phyloP scores from a whole-genome alignment of 345 rosid species.

The Mangifera indica region DNA sequence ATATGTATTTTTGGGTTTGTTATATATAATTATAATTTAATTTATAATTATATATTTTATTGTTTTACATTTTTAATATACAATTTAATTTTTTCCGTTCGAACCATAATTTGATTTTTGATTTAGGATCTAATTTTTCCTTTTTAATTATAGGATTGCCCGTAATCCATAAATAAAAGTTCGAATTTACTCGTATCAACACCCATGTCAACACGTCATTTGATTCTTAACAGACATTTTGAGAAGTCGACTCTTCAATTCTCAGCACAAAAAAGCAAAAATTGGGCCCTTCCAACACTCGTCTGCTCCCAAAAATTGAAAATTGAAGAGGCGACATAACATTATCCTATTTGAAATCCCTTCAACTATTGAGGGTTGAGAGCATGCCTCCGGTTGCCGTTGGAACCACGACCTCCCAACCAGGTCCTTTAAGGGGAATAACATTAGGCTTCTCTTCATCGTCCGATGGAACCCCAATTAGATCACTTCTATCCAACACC shows the following conservation, averaged over 20 bases:
- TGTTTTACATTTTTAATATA: too few relatives aligned
- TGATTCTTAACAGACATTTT: not conserved
- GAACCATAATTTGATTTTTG: too few relatives aligned
- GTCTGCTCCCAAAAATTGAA: not conserved
- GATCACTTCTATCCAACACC: conserved; percentile 75
- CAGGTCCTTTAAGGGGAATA: conserved; percentile 80
- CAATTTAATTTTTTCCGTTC: too few relatives aligned
- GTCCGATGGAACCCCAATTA: conserved; percentile 31
- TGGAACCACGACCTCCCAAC: conserved; percentile 96
- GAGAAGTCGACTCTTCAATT: not conserved
- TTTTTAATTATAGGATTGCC: too few relatives aligned
- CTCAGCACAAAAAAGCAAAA: not conserved
- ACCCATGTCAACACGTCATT: too few relatives aligned
- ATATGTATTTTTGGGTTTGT: too few relatives aligned
- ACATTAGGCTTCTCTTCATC: conserved; percentile 24
- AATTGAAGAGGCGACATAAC: not conserved
- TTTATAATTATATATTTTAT: too few relatives aligned
- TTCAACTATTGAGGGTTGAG: conserved; percentile 72
- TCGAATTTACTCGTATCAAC: too few relatives aligned
- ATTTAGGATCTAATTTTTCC: too few relatives aligned
- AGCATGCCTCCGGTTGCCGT: conserved; percentile 70
- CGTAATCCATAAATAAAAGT: too few relatives aligned
- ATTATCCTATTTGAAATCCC: not conserved
- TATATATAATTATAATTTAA: too few relatives aligned
- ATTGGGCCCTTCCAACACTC: not conserved